Conservation (phyloP, 1,284 basidiomycete species). For the Ceratobasidium sp. region DNA sequence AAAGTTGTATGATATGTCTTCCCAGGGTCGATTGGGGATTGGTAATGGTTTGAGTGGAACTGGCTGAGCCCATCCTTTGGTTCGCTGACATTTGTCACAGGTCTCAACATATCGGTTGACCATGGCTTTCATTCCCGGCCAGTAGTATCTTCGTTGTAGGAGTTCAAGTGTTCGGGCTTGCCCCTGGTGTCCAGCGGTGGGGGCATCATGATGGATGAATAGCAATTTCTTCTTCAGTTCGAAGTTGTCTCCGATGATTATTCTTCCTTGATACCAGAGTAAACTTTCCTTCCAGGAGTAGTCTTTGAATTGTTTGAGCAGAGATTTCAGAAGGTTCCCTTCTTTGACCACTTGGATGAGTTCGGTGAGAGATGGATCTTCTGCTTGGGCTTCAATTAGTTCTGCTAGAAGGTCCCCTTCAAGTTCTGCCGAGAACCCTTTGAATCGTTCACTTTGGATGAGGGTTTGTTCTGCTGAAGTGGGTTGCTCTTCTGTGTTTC, state of each 20-base stretch:
- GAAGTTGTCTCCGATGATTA: not conserved
- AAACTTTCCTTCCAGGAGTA: not conserved
- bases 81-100: not conserved
- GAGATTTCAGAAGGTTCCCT: not conserved
- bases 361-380: too few relatives aligned
- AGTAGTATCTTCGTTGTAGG: not conserved
- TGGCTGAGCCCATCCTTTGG: constrained; percentile 5
- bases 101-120: not conserved
- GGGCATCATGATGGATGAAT: not conserved
- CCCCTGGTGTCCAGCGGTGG: not conserved
- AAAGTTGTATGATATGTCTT: constrained; percentile 49
- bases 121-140: not conserved
- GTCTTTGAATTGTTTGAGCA: not conserved
- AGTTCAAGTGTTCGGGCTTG: not conserved
- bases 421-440: too few relatives aligned
- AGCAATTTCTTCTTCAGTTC: not conserved
- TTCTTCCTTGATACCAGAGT: not conserved
- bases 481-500: too few relatives aligned
- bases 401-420: too few relatives aligned
- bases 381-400: too few relatives aligned
- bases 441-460: too few relatives aligned
- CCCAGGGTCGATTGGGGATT: constrained; percentile 46
- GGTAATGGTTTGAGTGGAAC: constrained; percentile 43
- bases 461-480: too few relatives aligned
- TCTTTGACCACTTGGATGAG: too few relatives aligned